Evolutionary conservation across 495 filamentous ascomycete genomes (phyloP), one percentile per base, ranked within the genome.

Genomic region (Tuber borchii): DNA sequence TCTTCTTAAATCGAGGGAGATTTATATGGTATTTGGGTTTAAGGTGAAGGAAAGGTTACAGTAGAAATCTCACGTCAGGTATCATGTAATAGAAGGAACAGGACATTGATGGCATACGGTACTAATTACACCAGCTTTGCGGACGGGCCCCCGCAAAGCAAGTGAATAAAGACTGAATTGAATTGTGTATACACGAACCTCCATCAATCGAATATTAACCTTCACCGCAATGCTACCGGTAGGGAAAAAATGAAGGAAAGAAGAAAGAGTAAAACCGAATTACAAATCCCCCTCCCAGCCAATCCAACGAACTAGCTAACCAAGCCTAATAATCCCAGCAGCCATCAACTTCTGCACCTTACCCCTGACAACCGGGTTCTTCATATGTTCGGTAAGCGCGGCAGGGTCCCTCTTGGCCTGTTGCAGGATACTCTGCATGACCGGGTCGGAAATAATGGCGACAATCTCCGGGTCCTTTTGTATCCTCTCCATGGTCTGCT

Each of bases 341-440:
- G 93, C 93, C 74, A 96, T 90, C 80, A 98, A 85, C 84, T 97
- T 97, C 87, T 95, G 93, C 74, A 99, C 92, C 87, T 97, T 95
- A 76, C 87, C 88, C 73, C 90, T 88, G 77, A 98, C 92, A 77
- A 87, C 88, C 12, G 91, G 87, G 86, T 97, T 98, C 87, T 91
- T 93, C 93, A 98, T 97, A 85, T 99, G 95, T 81, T 98, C 94
- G 79, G 94, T 90, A 80, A 99, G 87, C 39, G 96, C 94, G 37
- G 90, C 90, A 6, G 95, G 95, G 83, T 98, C 93, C 70, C 89
- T 90, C 87, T 98, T 97, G 71, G 95, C 95, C 86, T 97, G 93
- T 45, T 82, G 77, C 56, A 99, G 90, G 79, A 98, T 99, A 83
- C 91, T 92, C 84, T 98, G 93, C 96, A 98, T 98, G 82, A 99